These are phyloP conservation scores for Candida maltosa DNA, from an alignment of 805 yeast species.

Conservation along the genomic window DNA sequence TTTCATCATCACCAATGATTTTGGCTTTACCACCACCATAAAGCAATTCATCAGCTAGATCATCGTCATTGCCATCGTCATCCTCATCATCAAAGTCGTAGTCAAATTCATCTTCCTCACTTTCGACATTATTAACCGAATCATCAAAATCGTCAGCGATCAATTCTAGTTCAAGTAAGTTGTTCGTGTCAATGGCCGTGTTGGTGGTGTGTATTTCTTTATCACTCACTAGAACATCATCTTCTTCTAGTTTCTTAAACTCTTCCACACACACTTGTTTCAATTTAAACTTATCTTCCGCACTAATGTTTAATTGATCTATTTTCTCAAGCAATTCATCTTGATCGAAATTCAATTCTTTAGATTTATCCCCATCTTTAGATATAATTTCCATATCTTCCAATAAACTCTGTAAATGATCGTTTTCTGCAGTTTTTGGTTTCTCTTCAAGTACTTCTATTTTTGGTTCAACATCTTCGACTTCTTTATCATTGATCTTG, in stretches of 20 bases:
- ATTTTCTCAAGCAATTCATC: constrained; percentile 21
- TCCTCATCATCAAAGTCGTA: constrained; percentile 32
- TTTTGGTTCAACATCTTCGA: background rate
- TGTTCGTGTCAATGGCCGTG: constrained; percentile 24
- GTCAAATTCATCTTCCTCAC: constrained; percentile 35
- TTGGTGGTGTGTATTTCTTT: background rate
- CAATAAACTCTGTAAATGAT: constrained; percentile 20
- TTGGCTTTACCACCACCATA: constrained; percentile 3
- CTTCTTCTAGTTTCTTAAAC: constrained; percentile 11
- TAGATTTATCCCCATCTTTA: background rate
- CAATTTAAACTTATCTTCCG: constrained; percentile 25
- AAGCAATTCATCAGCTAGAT: constrained; percentile 29
- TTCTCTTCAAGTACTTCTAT: background rate
- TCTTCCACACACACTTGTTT: constrained; percentile 21
- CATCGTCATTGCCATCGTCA: constrained; percentile 37
- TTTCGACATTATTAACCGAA: constrained; percentile 18
- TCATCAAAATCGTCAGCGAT: constrained; percentile 47
- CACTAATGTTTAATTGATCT: constrained; percentile 20
- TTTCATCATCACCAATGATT: constrained; percentile 4
- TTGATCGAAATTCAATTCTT: constrained; percentile 10
- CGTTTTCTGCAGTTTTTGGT: background rate
- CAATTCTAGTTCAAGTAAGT: constrained; percentile 50
- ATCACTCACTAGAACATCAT: constrained; percentile 4
- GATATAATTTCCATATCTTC: constrained; percentile 24
- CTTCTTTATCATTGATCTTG: constrained; percentile 18